Percentiles rank a stretch among this genome's conserved stretches.
phyloP scores from a whole-genome alignment of 441 rosid genomes.

The Aleurites moluccanus region DNA sequence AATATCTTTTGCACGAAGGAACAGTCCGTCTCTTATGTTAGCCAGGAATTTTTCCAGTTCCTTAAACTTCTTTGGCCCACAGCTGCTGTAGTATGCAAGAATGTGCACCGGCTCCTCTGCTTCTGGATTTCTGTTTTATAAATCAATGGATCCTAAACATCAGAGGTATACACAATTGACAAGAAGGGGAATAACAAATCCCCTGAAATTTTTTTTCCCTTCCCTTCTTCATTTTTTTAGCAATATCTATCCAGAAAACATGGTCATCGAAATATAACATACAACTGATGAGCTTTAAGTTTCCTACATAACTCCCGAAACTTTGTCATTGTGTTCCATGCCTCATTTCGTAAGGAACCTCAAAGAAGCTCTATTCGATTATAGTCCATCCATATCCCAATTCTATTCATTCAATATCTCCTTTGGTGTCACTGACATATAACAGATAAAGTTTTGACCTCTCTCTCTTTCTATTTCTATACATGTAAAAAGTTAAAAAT shows the following conservation, averaged over 20 bases:
- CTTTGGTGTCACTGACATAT: not conserved
- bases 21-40: conserved; percentile 85
- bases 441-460: not conserved
- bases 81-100: conserved; percentile 89
- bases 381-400: not conserved
- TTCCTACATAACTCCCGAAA: not conserved
- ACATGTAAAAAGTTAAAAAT: not conserved
- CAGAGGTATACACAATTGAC: conserved; percentile 15
- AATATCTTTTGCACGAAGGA: conserved; percentile 75
- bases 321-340: not conserved
- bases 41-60: conserved; percentile 63
- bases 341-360: not conserved
- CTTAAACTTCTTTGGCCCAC: conserved; percentile 64
- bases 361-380: not conserved
- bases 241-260: not conserved
- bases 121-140: conserved; percentile 44
- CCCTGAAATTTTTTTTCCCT: not conserved
- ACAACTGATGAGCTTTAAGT: not conserved
- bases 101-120: conserved; percentile 86
- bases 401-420: not conserved
- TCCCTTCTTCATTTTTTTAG: not conserved
- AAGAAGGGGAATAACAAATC: not conserved
- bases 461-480: not conserved
- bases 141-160: conserved; percentile 16
- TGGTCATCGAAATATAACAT: not conserved